Evolutionary conservation across 129 eudicot species (phyloP), one percentile per base, ranked within the genome.

Genomic region (Deinandra increscens): DNA sequence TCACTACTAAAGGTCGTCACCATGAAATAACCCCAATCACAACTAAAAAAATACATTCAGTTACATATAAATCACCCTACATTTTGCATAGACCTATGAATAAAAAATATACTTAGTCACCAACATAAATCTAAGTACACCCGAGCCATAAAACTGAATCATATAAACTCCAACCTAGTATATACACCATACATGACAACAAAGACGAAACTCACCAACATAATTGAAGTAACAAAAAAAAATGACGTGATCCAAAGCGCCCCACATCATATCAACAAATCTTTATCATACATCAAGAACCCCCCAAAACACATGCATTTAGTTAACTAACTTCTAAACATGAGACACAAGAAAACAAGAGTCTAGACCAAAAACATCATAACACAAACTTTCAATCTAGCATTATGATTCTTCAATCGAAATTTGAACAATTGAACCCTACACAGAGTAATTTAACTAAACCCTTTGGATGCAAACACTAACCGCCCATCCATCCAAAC

Each of bases 401-500:
- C 54, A 18, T 38, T 50, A 5, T 42, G 22, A 76, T 37, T 15
- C 51, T 43, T 19, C 9, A 53, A 44, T 20, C 39, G 41, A 59
- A 42, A 43, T 45, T 42, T 33, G 17, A 66, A 43, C 48, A 54
- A 36, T 42, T 33, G 17, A 66, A 43, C 48, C 55, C 69, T 51
- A 55, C 68, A 75, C 53, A 36, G 43, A 75, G 49, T 43, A 67
- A 34, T 37, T 20, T 6, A 44, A 56, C 66, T 8, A 55, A 55
- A 66, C 37, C 79, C 44, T 42, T 63, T 15, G 6, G 13, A 62
- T 12, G 15, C 60, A 44, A 72, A 61, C 20, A 34, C 22, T 60
- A 49, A 49, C 78, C 31, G 39, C 23, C 15, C 50, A 37, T 64
- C 64, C 70, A 69, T 64, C 64, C 70, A 69, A 63, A 70, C 60